Evolutionary conservation across 176 grass and related monocot species (phyloP).

Genomic region (Olyra latifolia): DNA sequence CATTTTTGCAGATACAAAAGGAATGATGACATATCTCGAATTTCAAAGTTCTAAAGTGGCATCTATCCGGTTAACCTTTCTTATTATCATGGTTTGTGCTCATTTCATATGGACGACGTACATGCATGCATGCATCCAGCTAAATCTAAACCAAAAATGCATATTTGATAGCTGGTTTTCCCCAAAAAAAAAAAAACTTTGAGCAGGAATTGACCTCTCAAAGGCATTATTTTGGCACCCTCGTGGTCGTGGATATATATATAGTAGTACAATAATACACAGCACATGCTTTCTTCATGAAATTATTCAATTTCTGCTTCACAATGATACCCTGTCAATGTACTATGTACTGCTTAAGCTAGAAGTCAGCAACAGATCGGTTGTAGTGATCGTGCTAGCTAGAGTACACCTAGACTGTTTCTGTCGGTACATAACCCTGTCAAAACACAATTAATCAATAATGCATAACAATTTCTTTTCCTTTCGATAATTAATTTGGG

Average conservation of each 20-base stretch:
- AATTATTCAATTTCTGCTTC: background rate
- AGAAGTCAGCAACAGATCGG: background rate
- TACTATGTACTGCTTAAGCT: background rate
- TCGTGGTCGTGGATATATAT: too few species aligned
- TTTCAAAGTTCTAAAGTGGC: too few species aligned
- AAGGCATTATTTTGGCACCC: background rate
- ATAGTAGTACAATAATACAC: background rate
- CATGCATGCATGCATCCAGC: background rate
- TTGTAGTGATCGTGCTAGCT: background rate
- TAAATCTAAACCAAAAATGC: constrained; percentile 6
- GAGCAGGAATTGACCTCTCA: background rate
- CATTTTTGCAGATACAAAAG: too few species aligned
- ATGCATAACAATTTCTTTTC: background rate
- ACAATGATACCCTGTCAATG: background rate
- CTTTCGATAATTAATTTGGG: background rate
- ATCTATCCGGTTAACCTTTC: too few species aligned
- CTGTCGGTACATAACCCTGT: background rate
- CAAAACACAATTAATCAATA: background rate
- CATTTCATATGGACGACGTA: background rate
- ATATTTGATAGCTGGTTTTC: background rate
- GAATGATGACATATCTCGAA: too few species aligned
- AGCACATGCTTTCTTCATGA: background rate
- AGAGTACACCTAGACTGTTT: background rate
- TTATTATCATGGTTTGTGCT: background rate
- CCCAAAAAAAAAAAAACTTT: background rate